phyloP scores from a whole-genome alignment of 768 basidiomycete species.

The Hygrocybe punicea region DNA sequence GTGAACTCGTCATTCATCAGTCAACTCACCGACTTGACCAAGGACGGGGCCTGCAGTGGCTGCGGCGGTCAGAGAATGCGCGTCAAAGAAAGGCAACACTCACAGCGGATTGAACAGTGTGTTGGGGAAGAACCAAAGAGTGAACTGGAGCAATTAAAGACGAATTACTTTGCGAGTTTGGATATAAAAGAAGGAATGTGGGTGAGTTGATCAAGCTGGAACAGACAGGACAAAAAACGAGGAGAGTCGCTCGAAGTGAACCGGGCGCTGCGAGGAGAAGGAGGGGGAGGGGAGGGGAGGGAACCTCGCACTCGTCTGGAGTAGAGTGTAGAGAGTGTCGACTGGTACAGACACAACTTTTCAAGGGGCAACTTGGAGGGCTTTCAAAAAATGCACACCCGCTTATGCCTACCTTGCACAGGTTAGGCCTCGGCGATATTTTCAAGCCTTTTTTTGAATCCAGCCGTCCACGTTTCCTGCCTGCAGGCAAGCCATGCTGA shows the following conservation, averaged over 20 bases:
- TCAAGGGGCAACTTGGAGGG: not conserved
- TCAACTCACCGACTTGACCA: not conserved
- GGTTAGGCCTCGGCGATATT: slow-evolving; percentile 1
- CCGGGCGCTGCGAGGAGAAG: not conserved
- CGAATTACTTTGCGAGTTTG: slow-evolving; percentile 19
- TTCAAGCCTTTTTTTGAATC: slow-evolving; percentile 37
- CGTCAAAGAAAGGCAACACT: not conserved
- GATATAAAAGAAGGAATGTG: slow-evolving; percentile 49
- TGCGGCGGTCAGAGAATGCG: not conserved
- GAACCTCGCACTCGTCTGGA: not conserved
- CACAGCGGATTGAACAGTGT: not conserved
- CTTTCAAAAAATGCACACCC: not conserved
- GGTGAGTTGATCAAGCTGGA: slow-evolving; percentile 32
- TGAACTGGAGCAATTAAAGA: slow-evolving; percentile 31
- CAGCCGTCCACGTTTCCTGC: slow-evolving; percentile 68
- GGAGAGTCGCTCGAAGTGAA: not conserved
- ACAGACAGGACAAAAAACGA: not conserved
- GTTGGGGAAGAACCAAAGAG: slow-evolving; percentile 12
- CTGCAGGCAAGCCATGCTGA: slow-evolving; percentile 62
- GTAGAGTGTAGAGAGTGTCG: slow-evolving; percentile 1
- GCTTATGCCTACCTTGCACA: not conserved
- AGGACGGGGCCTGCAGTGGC: not conserved
- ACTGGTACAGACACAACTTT: not conserved
- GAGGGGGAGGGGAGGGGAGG: not conserved
- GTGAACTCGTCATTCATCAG: not conserved